A percentile compares a stretch with the other conserved stretches of the same genome.
These are phyloP conservation scores for Boletus pseudopeckii DNA, from an alignment of 768 basidiomycete species.

Conservation along the genomic window DNA sequence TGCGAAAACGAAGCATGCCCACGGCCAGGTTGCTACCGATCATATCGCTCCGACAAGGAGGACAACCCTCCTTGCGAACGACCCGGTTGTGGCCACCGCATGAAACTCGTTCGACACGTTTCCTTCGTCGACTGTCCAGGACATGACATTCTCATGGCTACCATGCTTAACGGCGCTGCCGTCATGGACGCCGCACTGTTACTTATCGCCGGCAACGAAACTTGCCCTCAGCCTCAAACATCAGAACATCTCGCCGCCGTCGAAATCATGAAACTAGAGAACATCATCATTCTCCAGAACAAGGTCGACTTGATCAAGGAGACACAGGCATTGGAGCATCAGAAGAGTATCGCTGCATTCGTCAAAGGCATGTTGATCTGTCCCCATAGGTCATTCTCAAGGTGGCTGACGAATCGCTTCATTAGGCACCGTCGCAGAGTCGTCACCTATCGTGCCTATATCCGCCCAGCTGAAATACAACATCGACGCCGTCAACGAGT, in stretches of 20 bases:
- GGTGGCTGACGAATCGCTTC: background rate
- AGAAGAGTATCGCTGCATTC: slow-evolving; percentile 93
- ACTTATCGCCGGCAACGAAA: slow-evolving; percentile 96
- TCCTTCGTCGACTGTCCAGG: slow-evolving; percentile 98
- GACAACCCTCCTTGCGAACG: slow-evolving; percentile 91
- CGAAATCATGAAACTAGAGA: slow-evolving; percentile 98
- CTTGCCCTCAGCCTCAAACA: slow-evolving; percentile 98
- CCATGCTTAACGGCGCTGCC: slow-evolving; percentile 99
- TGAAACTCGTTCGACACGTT: slow-evolving; percentile 93
- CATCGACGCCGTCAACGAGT: slow-evolving; percentile 98
- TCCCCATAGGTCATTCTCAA: background rate
- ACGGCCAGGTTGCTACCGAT: slow-evolving; percentile 90
- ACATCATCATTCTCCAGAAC: slow-evolving; percentile 97
- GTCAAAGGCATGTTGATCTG: slow-evolving; percentile 68
- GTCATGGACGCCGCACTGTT: slow-evolving; percentile 99
- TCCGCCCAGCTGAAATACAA: slow-evolving; percentile 99
- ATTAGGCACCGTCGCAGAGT: slow-evolving; percentile 91
- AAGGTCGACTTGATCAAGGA: slow-evolving; percentile 99
- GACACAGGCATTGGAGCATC: slow-evolving; percentile 88
- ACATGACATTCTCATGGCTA: slow-evolving; percentile 99
- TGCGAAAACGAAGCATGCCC: slow-evolving; percentile 93
- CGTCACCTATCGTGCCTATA: slow-evolving; percentile 97
- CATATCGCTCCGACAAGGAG: slow-evolving; percentile 92
- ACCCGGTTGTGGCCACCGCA: slow-evolving; percentile 83
- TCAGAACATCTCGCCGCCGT: slow-evolving; percentile 98